Conservation (phyloP, 2,329 filamentous ascomycete species). For the Aspergillus tubingensis region DNA sequence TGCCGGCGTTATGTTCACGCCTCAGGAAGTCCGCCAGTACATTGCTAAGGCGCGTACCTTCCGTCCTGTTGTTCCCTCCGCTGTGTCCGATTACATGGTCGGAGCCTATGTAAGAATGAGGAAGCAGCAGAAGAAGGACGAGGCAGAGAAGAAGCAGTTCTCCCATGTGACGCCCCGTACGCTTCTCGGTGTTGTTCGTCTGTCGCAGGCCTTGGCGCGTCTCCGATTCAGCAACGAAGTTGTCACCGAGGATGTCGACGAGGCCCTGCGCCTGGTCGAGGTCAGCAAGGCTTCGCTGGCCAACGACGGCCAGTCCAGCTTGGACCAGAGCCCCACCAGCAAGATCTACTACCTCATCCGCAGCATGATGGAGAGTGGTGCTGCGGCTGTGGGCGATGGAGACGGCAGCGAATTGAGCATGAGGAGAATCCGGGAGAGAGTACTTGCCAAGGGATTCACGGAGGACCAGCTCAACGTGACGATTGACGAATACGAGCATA, state of each 20-base stretch:
- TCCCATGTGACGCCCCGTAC: conserved; percentile 93
- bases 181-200: conserved; percentile 84
- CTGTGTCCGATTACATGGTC: conserved; percentile 92
- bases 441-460: conserved; percentile 95
- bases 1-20: conserved; percentile 76
- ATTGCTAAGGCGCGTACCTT: conserved; percentile 89
- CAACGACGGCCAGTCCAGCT: conserved; percentile 63
- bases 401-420: conserved; percentile 76
- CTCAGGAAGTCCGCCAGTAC: conserved; percentile 92
- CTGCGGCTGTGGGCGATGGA: conserved; percentile 75
- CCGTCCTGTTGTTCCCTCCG: conserved; percentile 80
- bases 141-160: conserved; percentile 88
- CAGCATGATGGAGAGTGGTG: conserved; percentile 80
- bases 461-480: conserved; percentile 86
- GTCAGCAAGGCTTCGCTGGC: conserved; percentile 91
- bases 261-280: conserved; percentile 86
- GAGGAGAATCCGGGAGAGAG: conserved; percentile 83
- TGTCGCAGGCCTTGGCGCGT: conserved; percentile 90
- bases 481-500: conserved; percentile 81
- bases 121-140: conserved; percentile 86
- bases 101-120: conserved; percentile 95
- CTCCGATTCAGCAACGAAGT: conserved; percentile 85
- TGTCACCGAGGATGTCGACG: conserved; percentile 89
- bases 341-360: conserved; percentile 96
- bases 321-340: conserved; percentile 77